A percentile compares a stretch with the other conserved stretches of the same genome.
Evolutionary conservation across 345 rosid genomes (phyloP).

Genomic region (Lenwebbia sp.): DNA sequence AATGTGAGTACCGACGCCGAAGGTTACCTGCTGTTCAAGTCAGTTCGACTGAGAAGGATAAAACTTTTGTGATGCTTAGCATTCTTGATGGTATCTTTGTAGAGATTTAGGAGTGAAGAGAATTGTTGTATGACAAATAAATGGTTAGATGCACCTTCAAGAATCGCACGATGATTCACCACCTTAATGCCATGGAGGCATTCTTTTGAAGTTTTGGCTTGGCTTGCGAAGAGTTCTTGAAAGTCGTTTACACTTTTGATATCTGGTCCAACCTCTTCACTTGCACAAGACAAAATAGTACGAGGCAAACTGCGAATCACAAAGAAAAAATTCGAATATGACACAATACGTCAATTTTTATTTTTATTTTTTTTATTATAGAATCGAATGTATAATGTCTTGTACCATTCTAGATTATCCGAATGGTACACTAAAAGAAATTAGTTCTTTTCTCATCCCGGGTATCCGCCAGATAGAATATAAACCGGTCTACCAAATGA

Average conservation of each 20-base stretch:
- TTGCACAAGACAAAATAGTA: background rate
- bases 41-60: background rate
- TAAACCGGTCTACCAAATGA: no score
- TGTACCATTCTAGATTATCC: background rate
- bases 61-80: background rate
- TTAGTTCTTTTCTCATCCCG: no score
- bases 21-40: background rate
- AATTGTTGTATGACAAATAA: background rate
- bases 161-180: background rate
- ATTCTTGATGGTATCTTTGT: background rate
- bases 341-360: background rate
- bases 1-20: background rate
- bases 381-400: background rate
- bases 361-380: background rate
- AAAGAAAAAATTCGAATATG: background rate
- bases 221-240: background rate
- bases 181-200: background rate
- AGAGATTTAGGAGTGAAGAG: background rate
- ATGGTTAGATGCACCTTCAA: background rate
- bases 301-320: background rate
- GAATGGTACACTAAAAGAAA: no score
- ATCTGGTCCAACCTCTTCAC: background rate
- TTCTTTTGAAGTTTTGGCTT: background rate
- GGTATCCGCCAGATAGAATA: no score
- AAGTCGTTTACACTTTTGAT: background rate